phyloP scores from a whole-genome alignment of 2,329 filamentous ascomycete genomes.

The Fusarium sambucinum region DNA sequence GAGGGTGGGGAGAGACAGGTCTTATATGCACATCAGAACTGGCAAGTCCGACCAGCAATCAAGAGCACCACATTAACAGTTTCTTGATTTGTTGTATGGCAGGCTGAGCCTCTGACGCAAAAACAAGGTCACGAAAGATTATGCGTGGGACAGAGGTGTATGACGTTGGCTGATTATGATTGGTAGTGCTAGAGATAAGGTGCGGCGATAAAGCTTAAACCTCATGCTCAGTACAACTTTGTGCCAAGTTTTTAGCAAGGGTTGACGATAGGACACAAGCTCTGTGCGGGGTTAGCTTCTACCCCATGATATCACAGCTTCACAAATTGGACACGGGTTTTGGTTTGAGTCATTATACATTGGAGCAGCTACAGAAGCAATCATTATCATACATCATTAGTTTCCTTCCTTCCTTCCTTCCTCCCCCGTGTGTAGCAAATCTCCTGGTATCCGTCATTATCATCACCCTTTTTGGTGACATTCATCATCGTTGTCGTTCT shows the following conservation, averaged over 20 bases:
- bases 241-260: not conserved
- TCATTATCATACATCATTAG: not conserved
- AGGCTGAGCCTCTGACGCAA: conserved; percentile 37
- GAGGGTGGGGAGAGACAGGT: not conserved
- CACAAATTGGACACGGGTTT: not conserved
- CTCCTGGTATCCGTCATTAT: conserved; percentile 1
- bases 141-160: conserved; percentile 22
- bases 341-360: not conserved
- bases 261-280: not conserved
- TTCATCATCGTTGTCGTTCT: not conserved
- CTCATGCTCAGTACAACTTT: not conserved
- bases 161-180: conserved; percentile 39
- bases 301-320: conserved; percentile 12
- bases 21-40: no score
- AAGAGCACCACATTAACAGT: not conserved
- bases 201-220: not conserved
- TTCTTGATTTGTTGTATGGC: conserved; percentile 26
- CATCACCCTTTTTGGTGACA: conserved; percentile 5
- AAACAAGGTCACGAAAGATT: no score
- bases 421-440: not conserved
- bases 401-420: not conserved
- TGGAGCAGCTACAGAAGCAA: conserved; percentile 5
- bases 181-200: conserved; percentile 16
- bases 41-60: conserved; percentile 8
- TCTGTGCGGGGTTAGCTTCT: not conserved